Evolutionary conservation across 2,329 filamentous ascomycete species (phyloP).

Genomic region (Leptographium wingfieldii): DNA sequence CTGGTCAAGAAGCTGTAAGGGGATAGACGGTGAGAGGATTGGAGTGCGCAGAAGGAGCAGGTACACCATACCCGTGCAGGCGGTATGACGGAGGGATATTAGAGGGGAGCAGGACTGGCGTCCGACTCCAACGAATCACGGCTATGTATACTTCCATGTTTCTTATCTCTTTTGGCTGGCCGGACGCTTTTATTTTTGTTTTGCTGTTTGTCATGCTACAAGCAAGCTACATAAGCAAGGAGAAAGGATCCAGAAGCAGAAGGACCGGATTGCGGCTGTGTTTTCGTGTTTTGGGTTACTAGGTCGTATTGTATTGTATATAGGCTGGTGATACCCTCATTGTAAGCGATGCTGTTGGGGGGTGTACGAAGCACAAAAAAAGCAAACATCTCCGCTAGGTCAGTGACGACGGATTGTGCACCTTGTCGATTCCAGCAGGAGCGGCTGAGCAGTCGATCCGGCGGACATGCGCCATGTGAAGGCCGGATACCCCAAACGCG

Average conservation of each 20-base stretch:
- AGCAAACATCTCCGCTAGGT: neutral
- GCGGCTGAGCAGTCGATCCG: neutral
- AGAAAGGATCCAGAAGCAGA: neutral
- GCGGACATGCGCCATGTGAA: neutral
- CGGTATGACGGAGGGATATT: neutral
- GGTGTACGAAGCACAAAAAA: neutral
- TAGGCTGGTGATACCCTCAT: neutral
- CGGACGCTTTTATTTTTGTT: neutral
- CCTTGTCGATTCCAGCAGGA: neutral
- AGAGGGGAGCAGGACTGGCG: neutral
- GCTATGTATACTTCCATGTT: conserved; percentile 4
- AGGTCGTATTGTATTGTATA: neutral
- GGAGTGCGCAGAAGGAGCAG: neutral
- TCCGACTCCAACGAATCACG: neutral
- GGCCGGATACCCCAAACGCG: neutral
- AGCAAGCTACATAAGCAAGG: neutral
- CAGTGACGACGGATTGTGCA: neutral
- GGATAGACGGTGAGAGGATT: neutral
- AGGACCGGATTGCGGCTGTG: neutral
- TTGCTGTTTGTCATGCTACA: neutral
- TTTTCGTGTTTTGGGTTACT: neutral
- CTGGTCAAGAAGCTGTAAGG: conserved; percentile 80
- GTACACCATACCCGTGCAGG: neutral
- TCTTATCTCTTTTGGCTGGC: neutral
- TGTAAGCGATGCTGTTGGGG: neutral